Evolutionary conservation across 1,284 basidiomycete species (phyloP).

Genomic region (Ceratobasidium sp.): DNA sequence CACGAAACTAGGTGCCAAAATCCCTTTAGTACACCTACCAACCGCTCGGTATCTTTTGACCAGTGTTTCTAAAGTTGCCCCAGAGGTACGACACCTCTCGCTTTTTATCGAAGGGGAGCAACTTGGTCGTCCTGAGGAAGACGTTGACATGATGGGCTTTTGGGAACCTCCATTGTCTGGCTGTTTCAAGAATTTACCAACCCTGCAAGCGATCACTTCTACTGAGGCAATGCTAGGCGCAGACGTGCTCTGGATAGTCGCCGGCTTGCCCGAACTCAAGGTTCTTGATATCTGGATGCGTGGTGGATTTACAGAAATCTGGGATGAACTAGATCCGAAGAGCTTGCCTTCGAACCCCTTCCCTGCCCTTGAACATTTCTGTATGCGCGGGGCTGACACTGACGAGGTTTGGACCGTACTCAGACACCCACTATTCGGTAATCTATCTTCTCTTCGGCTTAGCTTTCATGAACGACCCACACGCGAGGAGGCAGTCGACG

Average conservation of each 20-base stretch:
- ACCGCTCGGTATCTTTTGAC: neutral
- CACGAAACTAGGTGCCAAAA: neutral
- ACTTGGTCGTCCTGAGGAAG: neutral
- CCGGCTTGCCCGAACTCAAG: neutral
- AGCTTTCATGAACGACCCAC: neutral
- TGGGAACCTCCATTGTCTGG: neutral
- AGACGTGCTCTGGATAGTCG: neutral
- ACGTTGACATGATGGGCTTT: neutral
- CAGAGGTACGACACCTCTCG: neutral
- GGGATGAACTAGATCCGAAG: neutral
- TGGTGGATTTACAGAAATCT: neutral
- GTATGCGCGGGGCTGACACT: no score
- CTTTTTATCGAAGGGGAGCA: no score
- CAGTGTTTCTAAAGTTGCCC: neutral
- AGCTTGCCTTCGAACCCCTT: neutral
- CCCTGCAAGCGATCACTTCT: neutral
- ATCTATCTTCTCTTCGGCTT: constrained; percentile 2
- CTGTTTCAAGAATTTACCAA: neutral
- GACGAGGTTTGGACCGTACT: neutral
- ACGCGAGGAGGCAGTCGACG: neutral
- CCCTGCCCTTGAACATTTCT: neutral
- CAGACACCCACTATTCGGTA: neutral
- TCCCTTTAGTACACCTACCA: neutral
- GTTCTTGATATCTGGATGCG: neutral
- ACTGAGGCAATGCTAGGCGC: neutral